Percentiles rank a stretch among this genome's conserved stretches.
Conservation (phyloP, 2,329 filamentous ascomycete genomes). For the Aspergillus phoenicis region DNA sequence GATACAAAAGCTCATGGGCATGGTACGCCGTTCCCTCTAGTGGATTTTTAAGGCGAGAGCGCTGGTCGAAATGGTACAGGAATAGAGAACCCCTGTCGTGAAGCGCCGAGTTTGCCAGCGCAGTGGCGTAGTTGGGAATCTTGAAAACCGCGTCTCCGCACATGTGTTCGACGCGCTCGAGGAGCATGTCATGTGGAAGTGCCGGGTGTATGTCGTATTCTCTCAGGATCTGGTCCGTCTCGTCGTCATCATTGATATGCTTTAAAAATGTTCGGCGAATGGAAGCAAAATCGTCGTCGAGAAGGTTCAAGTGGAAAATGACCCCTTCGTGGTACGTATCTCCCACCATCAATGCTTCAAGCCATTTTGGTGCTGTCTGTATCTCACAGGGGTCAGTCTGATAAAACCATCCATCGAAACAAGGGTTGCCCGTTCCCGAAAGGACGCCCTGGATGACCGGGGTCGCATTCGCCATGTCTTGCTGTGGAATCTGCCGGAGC, state of each 20-base stretch:
- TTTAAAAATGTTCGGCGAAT: slow-evolving; percentile 17
- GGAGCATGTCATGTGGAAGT: slow-evolving; percentile 14
- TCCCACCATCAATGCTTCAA: slow-evolving; percentile 28
- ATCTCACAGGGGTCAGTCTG: slow-evolving; percentile 17
- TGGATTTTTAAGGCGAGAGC: slow-evolving; percentile 25
- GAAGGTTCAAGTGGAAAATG: slow-evolving; percentile 30
- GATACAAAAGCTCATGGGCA: slow-evolving; percentile 31
- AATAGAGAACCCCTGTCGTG: slow-evolving; percentile 7
- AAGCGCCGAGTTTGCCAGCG: slow-evolving; percentile 4
- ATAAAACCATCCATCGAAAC: slow-evolving; percentile 32
- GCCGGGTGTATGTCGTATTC: slow-evolving; percentile 22
- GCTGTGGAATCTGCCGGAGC: slow-evolving; percentile 25
- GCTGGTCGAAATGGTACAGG: slow-evolving; percentile 32
- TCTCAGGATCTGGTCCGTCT: slow-evolving; percentile 22
- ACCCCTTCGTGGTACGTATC: slow-evolving; percentile 32
- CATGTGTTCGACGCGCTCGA: slow-evolving; percentile 28
- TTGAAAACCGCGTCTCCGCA: slow-evolving; percentile 31
- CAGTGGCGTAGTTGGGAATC: slow-evolving; percentile 26
- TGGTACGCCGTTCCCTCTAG: slow-evolving; percentile 32
- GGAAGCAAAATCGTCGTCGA: slow-evolving; percentile 20
- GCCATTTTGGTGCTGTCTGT: slow-evolving; percentile 23
- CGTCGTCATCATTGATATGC: slow-evolving; percentile 14
- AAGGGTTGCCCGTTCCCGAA: slow-evolving; percentile 29
- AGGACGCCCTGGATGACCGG: slow-evolving; percentile 26
- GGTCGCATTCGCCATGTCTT: slow-evolving; percentile 29